Base-by-base conservation (phyloP, 2,329 filamentous ascomycete species). In the Cladosporium sphaerospermum region DNA sequence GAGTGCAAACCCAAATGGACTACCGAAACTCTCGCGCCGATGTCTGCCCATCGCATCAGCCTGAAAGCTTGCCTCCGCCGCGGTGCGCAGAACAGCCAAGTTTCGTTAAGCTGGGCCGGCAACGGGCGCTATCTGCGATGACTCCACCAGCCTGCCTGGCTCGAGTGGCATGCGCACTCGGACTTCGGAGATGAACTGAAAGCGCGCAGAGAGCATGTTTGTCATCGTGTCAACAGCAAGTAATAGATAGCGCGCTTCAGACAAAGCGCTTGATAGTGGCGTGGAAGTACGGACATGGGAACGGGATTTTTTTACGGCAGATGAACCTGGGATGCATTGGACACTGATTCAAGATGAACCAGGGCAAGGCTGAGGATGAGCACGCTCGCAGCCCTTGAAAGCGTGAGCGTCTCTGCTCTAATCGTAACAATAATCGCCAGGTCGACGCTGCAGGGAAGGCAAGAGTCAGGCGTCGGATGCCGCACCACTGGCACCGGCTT, bases 161-260 rank as follows among this genome's bases (percentile, higher is more conserved):
- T 32, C 40, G 32, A 41, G 40, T 33, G 31, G 11, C 10, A 23
- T 43, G 13, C 7, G 13, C 48, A 51, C 31, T 13, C 48, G 48
- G 48, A 44, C 28, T 39, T 37, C 48, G 48, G 48, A 51, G 40
- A 51, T 51, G 41, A 51, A 39, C 32, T 36, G 32, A 43, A 31
- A 37, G 39, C 48, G 40, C n/a, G n/a, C n/a, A 14, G 16, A 39
- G 36, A 51, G 23, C 40, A 16, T 43, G 48, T 51, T 51, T 36
- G 48, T 51, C 48, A 51, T 51, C 40, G 39, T 16, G 32, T 19
- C 28, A 28, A 40, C 36, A 47, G 14, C 36, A 16, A 40, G 23
- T 28, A 28, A 28, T 28, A 28, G 23, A 28, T 28, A 28, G 23
- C 23, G 23, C 23, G 23, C 23, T 28, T 28, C 23, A 28, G 23